Evolutionary conservation across 73 alveolate genomes (phyloP).

Genomic region (Blepharisma stoltei): DNA sequence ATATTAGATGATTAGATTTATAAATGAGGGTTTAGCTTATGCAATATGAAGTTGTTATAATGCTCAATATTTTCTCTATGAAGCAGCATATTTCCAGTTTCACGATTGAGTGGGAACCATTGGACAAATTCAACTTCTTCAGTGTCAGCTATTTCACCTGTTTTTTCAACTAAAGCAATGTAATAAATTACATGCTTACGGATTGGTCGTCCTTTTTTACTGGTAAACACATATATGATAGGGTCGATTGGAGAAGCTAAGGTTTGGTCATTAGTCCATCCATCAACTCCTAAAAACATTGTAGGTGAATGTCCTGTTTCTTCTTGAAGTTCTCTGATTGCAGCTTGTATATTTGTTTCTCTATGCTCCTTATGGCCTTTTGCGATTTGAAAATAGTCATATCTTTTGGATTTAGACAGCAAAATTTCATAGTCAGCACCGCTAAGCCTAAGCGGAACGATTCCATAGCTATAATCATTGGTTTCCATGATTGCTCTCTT

Average conservation of each 20-base stretch:
- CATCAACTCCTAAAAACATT: not conserved
- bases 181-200: not conserved
- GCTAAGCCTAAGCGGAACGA: not conserved
- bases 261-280: not conserved
- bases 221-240: not conserved
- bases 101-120: not conserved
- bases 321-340: constrained; percentile 14
- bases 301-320: constrained; percentile 22
- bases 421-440: not conserved
- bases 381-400: not conserved
- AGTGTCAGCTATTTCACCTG: not conserved
- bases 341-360: constrained; percentile 14
- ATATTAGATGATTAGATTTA: too few relatives aligned
- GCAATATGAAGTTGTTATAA: not conserved
- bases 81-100: not conserved
- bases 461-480: not conserved
- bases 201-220: not conserved
- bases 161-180: not conserved
- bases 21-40: too few relatives aligned
- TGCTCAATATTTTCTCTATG: constrained; percentile 18
- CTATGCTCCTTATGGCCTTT: constrained; percentile 24
- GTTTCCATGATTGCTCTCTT: not conserved
- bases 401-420: constrained; percentile 7
- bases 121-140: constrained; percentile 3
- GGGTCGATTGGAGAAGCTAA: not conserved